Conservation (phyloP, 495 filamentous ascomycete genomes). For the Xylaria intraflava region DNA sequence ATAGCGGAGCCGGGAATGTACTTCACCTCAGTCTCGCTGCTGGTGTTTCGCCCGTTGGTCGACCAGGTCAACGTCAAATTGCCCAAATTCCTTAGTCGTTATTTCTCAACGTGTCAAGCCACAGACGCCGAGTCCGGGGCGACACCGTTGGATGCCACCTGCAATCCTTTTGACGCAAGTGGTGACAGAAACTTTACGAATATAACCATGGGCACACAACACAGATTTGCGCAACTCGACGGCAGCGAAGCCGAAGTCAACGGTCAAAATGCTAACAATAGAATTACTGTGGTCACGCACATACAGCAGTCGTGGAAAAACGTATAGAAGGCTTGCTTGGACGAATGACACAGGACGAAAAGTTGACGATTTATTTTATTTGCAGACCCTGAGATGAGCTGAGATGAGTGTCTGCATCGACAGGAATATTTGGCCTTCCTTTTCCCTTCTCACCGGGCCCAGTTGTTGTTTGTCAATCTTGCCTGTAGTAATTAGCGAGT, state of each 20-base stretch:
- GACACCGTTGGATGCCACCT: background rate
- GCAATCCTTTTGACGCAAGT: background rate
- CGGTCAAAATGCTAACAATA: background rate
- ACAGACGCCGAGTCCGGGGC: background rate
- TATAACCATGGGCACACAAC: background rate
- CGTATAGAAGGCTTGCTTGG: too few relatives aligned
- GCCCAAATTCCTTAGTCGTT: too few relatives aligned
- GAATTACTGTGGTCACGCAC: background rate
- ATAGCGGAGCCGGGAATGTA: slow-evolving; percentile 33
- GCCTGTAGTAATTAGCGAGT: too few relatives aligned
- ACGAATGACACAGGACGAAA: too few relatives aligned
- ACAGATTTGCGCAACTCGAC: background rate
- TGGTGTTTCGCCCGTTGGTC: slow-evolving; percentile 5
- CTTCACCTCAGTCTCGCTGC: slow-evolving; percentile 33
- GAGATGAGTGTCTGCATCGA: too few relatives aligned
- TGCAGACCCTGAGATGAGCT: too few relatives aligned
- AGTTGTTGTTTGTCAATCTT: too few relatives aligned
- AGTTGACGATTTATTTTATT: too few relatives aligned
- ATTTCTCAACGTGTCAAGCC: too few relatives aligned
- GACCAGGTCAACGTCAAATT: background rate
- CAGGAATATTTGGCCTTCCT: too few relatives aligned
- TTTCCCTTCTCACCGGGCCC: too few relatives aligned
- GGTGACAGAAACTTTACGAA: background rate
- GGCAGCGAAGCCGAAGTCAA: background rate
- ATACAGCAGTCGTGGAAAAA: background rate